Evolutionary conservation across 2,329 filamentous ascomycete species (phyloP).

Genomic region (Coleophoma eucalyptorum): DNA sequence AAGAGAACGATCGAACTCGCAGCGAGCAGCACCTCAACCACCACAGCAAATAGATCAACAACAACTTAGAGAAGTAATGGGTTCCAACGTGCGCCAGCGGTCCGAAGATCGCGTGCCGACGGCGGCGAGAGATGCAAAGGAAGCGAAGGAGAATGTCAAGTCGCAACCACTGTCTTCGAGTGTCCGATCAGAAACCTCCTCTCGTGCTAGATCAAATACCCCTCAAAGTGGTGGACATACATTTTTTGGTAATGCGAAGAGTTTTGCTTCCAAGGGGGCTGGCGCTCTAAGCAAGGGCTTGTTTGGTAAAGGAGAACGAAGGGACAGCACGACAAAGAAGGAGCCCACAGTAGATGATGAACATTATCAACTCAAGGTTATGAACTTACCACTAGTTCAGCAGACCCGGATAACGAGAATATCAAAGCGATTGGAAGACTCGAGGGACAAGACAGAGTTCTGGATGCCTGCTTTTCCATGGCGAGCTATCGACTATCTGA

Average conservation of each 20-base stretch:
- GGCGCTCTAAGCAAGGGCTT: constrained; percentile 80
- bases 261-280: constrained; percentile 68
- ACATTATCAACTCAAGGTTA: constrained; percentile 78
- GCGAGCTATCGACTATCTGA: constrained; percentile 93
- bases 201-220: constrained; percentile 17
- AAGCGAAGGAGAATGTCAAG: constrained; percentile 33
- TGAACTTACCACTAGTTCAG: constrained; percentile 81
- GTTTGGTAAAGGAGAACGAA: constrained; percentile 73
- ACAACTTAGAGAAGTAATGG: constrained; percentile 64
- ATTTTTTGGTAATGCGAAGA: constrained; percentile 72
- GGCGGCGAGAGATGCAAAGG: constrained; percentile 39
- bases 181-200: too few relatives aligned
- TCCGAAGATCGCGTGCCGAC: constrained; percentile 63
- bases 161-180: constrained; percentile 20
- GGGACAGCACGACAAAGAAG: constrained; percentile 64
- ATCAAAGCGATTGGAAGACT: constrained; percentile 82
- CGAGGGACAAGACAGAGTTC: constrained; percentile 93
- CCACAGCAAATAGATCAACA: constrained; percentile 50
- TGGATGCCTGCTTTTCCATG: constrained; percentile 98
- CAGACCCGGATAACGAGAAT: constrained; percentile 90
- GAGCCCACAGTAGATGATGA: constrained; percentile 70
- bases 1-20: constrained; percentile 29
- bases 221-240: constrained; percentile 50
- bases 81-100: constrained; percentile 61
- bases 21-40: constrained; percentile 45